A percentile compares a stretch with the other conserved stretches of the same genome.
phyloP scores from a whole-genome alignment of 1,284 basidiomycete species.

The Ganoderma meredithae region DNA sequence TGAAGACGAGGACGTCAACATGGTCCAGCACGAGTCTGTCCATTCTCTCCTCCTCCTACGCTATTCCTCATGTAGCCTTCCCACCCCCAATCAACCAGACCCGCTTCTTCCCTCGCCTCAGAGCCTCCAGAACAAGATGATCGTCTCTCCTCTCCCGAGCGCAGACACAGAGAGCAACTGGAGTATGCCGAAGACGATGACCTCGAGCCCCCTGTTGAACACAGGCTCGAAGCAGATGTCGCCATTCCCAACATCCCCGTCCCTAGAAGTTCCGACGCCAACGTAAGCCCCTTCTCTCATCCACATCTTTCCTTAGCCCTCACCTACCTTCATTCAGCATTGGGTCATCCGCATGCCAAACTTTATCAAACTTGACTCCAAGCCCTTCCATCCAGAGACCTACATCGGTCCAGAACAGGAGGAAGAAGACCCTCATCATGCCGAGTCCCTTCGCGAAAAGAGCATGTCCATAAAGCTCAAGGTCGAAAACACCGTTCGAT shows the following conservation, averaged over 20 bases:
- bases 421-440: conserved; percentile 64
- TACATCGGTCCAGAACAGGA: conserved; percentile 85
- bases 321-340: conserved; percentile 53
- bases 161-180: conserved; percentile 69
- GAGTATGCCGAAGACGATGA: conserved; percentile 84
- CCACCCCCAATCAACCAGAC: conserved; percentile 18
- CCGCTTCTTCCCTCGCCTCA: conserved; percentile 50
- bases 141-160: conserved; percentile 72
- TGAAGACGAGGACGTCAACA: conserved; percentile 69
- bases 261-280: conserved; percentile 41
- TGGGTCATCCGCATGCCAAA: conserved; percentile 88
- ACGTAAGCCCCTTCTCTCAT: conserved; percentile 53
- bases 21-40: conserved; percentile 48
- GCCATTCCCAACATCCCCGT: conserved; percentile 78
- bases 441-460: conserved; percentile 68
- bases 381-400: conserved; percentile 82
- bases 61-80: conserved; percentile 8
- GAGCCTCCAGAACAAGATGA: conserved; percentile 61
- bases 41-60: not conserved
- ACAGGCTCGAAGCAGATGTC: conserved; percentile 70
- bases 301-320: too few relatives aligned
- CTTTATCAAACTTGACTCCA: conserved; percentile 83
- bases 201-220: conserved; percentile 59
- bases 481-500: conserved; percentile 90
- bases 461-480: conserved; percentile 85